A percentile compares a stretch with the other conserved stretches of the same genome.
These are phyloP conservation scores for Hanseniaspora sp. DNA, from an alignment of 1,139 yeast genomes.

Conservation along the genomic window DNA sequence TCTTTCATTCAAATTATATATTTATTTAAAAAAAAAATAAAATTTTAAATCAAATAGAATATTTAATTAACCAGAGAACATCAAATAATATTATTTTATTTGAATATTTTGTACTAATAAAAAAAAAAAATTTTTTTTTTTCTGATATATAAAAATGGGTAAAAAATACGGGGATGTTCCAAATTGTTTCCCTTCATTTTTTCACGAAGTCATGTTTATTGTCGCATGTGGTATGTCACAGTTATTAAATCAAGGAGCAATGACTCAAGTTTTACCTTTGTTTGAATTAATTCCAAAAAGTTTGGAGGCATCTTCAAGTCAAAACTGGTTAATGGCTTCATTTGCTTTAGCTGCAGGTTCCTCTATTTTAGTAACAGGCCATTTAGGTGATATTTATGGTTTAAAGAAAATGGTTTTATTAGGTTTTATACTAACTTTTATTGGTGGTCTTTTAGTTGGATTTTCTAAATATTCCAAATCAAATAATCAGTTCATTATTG, in stretches of 20 bases:
- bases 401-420: slow-evolving; percentile 34
- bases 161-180: neutral
- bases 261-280: slow-evolving; percentile 28
- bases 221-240: slow-evolving; percentile 34
- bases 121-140: too few relatives aligned
- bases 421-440: slow-evolving; percentile 38
- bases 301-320: slow-evolving; percentile 23
- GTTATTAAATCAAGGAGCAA: slow-evolving; percentile 29
- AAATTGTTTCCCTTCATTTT: neutral
- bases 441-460: slow-evolving; percentile 42
- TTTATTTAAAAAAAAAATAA: too few relatives aligned
- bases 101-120: too few relatives aligned
- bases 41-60: too few relatives aligned
- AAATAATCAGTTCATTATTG: slow-evolving; percentile 38
- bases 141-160: neutral
- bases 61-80: too few relatives aligned
- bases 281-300: slow-evolving; percentile 27
- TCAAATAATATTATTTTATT: too few relatives aligned
- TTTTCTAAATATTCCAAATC: slow-evolving; percentile 36
- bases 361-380: slow-evolving; percentile 41
- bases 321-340: slow-evolving; percentile 49
- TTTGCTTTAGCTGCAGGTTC: slow-evolving; percentile 51
- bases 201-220: slow-evolving; percentile 29
- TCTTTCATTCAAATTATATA: too few relatives aligned
- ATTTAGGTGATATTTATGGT: slow-evolving; percentile 46